phyloP scores from a whole-genome alignment of 75 land plant genomes.

The Pseudotsuga menziesii region DNA sequence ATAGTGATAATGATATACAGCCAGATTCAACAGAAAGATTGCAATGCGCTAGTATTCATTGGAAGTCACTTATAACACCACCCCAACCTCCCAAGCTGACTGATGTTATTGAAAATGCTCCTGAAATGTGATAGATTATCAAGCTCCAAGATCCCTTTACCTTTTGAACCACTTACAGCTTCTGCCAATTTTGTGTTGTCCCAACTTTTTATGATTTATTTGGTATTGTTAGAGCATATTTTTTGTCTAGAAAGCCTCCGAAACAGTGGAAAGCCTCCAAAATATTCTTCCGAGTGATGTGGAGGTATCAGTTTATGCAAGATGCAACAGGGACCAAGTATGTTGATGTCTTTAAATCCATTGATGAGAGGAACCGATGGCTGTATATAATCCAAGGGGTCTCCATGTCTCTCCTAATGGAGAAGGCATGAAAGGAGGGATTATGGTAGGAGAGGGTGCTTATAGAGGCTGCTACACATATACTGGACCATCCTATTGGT shows the following conservation, averaged over 20 bases:
- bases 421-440: conserved; percentile 7
- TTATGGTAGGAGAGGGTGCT: conserved; percentile 12
- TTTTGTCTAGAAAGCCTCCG: no score
- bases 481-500: conserved; percentile 17
- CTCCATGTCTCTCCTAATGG: background rate
- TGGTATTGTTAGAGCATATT: conserved; percentile 38
- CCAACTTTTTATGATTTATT: conserved; percentile 32
- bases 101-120: background rate
- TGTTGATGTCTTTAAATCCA: conserved; percentile 23
- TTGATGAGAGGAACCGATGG: conserved; percentile 25
- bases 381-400: conserved; percentile 18
- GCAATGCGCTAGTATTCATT: background rate
- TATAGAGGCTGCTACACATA: conserved; percentile 16
- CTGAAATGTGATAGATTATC: conserved; percentile 4
- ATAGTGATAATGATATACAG: background rate
- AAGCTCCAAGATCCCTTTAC: background rate
- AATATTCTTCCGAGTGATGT: background rate
- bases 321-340: background rate
- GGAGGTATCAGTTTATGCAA: conserved; percentile 21
- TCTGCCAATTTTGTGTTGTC: conserved; percentile 34
- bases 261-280: conserved; percentile 61
- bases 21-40: background rate
- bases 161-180: conserved; percentile 36
- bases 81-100: background rate
- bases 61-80: background rate